Evolutionary conservation across 2,329 filamentous ascomycete genomes (phyloP).

Genomic region (Arthrobotrys entomopaga): DNA sequence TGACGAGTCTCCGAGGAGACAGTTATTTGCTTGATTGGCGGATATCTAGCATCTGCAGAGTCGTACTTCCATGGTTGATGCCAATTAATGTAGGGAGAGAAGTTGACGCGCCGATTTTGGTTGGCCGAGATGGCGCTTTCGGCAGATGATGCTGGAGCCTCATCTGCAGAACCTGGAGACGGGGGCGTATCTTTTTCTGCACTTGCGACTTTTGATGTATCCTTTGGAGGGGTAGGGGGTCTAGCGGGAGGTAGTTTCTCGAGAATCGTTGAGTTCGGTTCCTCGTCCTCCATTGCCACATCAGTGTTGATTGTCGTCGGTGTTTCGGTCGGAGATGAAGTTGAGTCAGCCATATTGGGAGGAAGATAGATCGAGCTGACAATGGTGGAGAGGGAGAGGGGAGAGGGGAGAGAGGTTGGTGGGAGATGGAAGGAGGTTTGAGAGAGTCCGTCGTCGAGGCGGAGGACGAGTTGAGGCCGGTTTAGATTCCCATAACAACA

Average conservation of each 20-base stretch:
- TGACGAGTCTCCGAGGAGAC: not conserved
- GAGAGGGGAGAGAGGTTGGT: not conserved
- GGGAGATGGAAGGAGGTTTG: conserved; percentile 4
- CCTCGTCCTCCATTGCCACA: conserved; percentile 50
- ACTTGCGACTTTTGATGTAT: conserved; percentile 57
- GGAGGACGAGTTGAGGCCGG: conserved; percentile 1
- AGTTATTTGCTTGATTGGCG: conserved; percentile 27
- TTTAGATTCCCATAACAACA: conserved; percentile 53
- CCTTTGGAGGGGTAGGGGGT: conserved; percentile 74
- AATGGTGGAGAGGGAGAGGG: conserved; percentile 1
- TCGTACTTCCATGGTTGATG: conserved; percentile 64
- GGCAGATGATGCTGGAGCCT: conserved; percentile 62
- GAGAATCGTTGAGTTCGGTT: conserved; percentile 61
- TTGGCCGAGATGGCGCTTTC: conserved; percentile 61
- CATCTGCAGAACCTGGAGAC: conserved; percentile 53
- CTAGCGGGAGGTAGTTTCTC: conserved; percentile 67
- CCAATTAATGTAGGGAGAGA: conserved; percentile 70
- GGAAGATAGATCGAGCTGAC: not conserved
- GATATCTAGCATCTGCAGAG: conserved; percentile 52
- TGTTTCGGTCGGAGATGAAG: conserved; percentile 4
- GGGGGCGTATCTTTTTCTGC: conserved; percentile 59
- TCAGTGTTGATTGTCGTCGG: conserved; percentile 24
- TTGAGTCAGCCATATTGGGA: conserved; percentile 31
- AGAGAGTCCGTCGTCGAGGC: conserved; percentile 15
- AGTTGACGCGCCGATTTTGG: conserved; percentile 70